These are phyloP conservation scores for Suaeda aralocaspica DNA, from an alignment of 148 eudicot genomes.

Conservation along the genomic window DNA sequence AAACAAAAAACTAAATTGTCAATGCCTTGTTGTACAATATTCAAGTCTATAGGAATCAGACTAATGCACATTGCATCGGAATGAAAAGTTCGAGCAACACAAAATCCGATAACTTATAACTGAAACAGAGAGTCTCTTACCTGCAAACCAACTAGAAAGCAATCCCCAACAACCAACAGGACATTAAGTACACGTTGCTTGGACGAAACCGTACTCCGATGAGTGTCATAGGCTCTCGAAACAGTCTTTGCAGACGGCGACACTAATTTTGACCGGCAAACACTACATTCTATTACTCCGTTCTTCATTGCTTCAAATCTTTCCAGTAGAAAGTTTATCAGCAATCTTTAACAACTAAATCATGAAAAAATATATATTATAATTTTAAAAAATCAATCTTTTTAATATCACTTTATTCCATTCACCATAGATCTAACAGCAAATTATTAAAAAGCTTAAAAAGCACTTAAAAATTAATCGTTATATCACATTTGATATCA, in stretches of 20 bases:
- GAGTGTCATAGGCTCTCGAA: conserved; percentile 76
- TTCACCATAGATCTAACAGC: background rate
- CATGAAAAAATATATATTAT: too few relatives aligned
- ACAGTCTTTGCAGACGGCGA: conserved; percentile 56
- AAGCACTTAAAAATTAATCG: background rate
- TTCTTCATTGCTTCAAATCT: conserved; percentile 47
- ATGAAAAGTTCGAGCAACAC: background rate
- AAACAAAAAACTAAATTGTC: background rate
- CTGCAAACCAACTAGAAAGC: conserved; percentile 91
- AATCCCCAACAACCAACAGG: conserved; percentile 83
- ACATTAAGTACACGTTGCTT: conserved; percentile 77
- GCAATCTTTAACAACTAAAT: conserved; percentile 9
- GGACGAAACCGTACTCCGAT: conserved; percentile 69
- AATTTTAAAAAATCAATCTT: conserved; percentile 2
- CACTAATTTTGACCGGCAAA: conserved; percentile 74
- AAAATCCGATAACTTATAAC: background rate
- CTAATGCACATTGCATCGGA: background rate
- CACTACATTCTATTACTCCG: conserved; percentile 85
- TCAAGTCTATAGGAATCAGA: background rate
- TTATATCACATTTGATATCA: background rate
- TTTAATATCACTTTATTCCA: background rate
- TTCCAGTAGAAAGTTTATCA: conserved; percentile 9
- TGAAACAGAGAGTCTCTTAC: conserved; percentile 25
- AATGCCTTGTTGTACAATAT: background rate
- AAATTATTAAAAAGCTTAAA: background rate